Conservation (phyloP, 1,284 basidiomycete species). For the Cerrena zonata region DNA sequence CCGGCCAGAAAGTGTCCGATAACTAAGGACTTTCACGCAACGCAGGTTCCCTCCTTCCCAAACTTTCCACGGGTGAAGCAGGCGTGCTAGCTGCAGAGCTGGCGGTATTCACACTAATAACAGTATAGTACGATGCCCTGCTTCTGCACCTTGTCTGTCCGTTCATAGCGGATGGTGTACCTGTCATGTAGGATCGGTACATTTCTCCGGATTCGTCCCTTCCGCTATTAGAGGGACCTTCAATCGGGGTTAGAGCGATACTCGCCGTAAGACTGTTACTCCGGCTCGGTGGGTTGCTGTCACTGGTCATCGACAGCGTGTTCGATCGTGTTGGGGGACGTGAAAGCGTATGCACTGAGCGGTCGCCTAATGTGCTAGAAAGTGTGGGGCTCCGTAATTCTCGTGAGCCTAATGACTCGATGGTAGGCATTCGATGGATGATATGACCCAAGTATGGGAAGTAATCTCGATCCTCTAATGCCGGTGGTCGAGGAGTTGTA, state of each 20-base stretch:
- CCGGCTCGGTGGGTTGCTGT: constrained; percentile 21
- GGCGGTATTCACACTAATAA: constrained; percentile 11
- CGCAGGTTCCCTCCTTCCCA: too few relatives aligned
- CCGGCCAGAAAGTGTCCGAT: too few relatives aligned
- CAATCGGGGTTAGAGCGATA: constrained; percentile 13
- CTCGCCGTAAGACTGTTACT: constrained; percentile 21
- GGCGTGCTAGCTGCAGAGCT: background rate
- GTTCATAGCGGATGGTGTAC: constrained; percentile 9
- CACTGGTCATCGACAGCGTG: constrained; percentile 15
- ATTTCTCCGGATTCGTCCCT: constrained; percentile 7
- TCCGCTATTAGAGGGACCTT: constrained; percentile 1
- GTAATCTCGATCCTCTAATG: constrained; percentile 34
- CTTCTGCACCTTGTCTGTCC: constrained; percentile 15
- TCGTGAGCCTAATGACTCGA: constrained; percentile 63
- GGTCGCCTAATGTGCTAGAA: constrained; percentile 14
- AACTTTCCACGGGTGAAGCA: background rate
- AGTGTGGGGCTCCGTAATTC: constrained; percentile 35
- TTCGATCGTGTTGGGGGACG: constrained; percentile 28
- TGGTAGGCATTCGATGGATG: constrained; percentile 71
- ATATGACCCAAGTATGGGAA: constrained; percentile 55
- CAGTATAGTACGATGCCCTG: constrained; percentile 20
- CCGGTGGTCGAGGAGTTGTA: constrained; percentile 9
- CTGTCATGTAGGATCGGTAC: background rate
- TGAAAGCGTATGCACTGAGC: constrained; percentile 17
- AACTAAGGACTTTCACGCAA: too few relatives aligned